These are phyloP conservation scores for Phymatotrichopsis omnivora DNA, from an alignment of 2,329 filamentous ascomycete species.

Conservation along the genomic window DNA sequence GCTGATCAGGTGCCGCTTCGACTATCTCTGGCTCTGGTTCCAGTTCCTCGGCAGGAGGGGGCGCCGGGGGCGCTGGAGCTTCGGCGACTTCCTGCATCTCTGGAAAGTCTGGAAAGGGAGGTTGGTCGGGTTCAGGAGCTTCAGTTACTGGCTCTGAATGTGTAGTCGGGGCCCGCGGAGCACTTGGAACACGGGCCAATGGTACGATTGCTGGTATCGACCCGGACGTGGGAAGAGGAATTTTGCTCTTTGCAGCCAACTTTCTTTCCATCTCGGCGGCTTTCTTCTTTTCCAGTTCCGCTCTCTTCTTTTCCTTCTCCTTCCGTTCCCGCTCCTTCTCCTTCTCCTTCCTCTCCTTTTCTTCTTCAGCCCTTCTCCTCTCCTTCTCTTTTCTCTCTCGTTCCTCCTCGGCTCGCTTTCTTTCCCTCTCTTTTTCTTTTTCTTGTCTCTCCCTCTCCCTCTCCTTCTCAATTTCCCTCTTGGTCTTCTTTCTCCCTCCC, in stretches of 20 bases:
- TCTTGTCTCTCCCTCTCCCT: conserved; percentile 42
- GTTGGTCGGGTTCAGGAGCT: background rate
- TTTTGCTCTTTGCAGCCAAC: too few relatives aligned
- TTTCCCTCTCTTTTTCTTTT: conserved; percentile 40
- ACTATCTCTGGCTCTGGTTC: conserved; percentile 2
- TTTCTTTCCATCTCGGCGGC: background rate
- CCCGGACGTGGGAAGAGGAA: too few relatives aligned
- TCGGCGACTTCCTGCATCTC: conserved; percentile 2
- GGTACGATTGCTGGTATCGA: too few relatives aligned
- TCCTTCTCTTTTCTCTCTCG: too few relatives aligned
- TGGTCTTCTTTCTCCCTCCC: conserved; percentile 52
- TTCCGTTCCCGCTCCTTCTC: conserved; percentile 1
- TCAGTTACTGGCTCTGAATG: too few relatives aligned
- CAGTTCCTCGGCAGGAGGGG: conserved; percentile 7
- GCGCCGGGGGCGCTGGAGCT: conserved; percentile 8
- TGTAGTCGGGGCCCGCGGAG: too few relatives aligned
- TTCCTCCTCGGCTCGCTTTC: conserved; percentile 40
- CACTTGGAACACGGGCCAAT: too few relatives aligned
- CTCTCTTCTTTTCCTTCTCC: background rate
- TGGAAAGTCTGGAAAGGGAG: background rate
- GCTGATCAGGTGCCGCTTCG: conserved; percentile 8
- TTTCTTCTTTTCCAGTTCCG: background rate
- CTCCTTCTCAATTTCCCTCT: conserved; percentile 48
- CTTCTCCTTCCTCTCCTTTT: too few relatives aligned
- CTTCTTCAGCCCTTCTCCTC: too few relatives aligned